phyloP scores from a whole-genome alignment of 352 stramenopile genomes.

The Phytophthora tubulina region DNA sequence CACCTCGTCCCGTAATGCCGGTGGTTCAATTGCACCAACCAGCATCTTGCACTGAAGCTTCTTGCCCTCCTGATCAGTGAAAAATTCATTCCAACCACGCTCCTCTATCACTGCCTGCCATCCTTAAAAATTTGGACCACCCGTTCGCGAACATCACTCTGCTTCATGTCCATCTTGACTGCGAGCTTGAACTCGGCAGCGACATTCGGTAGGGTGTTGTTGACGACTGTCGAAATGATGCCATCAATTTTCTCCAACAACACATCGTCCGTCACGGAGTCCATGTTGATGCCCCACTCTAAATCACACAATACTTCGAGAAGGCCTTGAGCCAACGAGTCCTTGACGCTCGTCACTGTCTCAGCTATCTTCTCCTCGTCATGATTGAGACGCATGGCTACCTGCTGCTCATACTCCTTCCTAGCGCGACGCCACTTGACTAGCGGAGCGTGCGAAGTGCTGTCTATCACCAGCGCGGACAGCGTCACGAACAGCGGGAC shows the following conservation, averaged over 20 bases:
- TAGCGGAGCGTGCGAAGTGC: too few species aligned
- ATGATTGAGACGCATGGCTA: too few species aligned
- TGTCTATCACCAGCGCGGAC: too few species aligned
- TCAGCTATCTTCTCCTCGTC: too few species aligned
- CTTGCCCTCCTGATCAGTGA: slow-evolving; percentile 13
- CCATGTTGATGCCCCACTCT: neutral
- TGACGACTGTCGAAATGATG: slow-evolving; percentile 10
- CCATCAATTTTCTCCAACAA: slow-evolving; percentile 1
- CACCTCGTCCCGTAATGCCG: too few species aligned
- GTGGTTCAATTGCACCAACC: too few species aligned
- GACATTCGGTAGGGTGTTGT: slow-evolving; percentile 12
- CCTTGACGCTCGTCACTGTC: too few species aligned
- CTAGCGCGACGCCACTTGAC: too few species aligned
- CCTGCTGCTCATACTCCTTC: too few species aligned
- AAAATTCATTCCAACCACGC: slow-evolving; percentile 1
- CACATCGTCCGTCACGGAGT: neutral
- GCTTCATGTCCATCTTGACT: slow-evolving; percentile 16
- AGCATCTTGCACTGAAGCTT: slow-evolving; percentile 8
- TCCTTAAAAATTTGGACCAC: slow-evolving; percentile 14
- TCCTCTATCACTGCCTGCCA: neutral
- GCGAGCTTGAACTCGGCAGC: neutral
- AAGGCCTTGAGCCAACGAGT: neutral
- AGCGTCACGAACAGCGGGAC: too few species aligned
- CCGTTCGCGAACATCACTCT: neutral
- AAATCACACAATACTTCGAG: slow-evolving; percentile 16